These are phyloP conservation scores for Talaromyces albobiverticillius DNA, from an alignment of 2,329 filamentous ascomycete genomes.

Conservation along the genomic window DNA sequence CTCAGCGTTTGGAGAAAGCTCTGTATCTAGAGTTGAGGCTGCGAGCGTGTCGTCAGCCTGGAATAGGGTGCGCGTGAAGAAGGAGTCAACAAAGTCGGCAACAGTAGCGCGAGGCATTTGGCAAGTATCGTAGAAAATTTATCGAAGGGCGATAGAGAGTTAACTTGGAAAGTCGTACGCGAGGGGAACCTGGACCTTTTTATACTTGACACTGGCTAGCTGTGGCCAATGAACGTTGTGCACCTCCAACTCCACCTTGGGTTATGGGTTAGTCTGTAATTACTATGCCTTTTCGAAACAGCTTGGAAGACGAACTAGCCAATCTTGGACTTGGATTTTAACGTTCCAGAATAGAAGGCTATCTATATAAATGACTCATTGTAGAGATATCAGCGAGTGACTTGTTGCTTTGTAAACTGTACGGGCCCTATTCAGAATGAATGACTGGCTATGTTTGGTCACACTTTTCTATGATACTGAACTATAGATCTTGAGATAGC, in stretches of 20 bases:
- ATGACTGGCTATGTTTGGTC: too few relatives aligned
- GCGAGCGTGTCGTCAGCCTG: background rate
- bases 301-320: too few relatives aligned
- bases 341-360: too few relatives aligned
- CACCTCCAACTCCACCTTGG: background rate
- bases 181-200: background rate
- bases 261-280: background rate
- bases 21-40: background rate
- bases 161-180: background rate
- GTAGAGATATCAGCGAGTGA: too few relatives aligned
- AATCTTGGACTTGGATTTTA: too few relatives aligned
- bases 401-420: too few relatives aligned
- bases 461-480: too few relatives aligned
- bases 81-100: slow-evolving; percentile 1
- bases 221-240: background rate
- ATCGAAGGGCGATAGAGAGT: too few relatives aligned
- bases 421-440: too few relatives aligned
- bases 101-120: background rate
- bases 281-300: background rate
- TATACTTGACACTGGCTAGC: background rate
- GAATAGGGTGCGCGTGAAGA: background rate
- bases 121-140: background rate
- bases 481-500: too few relatives aligned
- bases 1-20: background rate
- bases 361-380: too few relatives aligned